Evolutionary conservation across 805 yeast genomes (phyloP).

Genomic region (Martiniozyma abietophila): DNA sequence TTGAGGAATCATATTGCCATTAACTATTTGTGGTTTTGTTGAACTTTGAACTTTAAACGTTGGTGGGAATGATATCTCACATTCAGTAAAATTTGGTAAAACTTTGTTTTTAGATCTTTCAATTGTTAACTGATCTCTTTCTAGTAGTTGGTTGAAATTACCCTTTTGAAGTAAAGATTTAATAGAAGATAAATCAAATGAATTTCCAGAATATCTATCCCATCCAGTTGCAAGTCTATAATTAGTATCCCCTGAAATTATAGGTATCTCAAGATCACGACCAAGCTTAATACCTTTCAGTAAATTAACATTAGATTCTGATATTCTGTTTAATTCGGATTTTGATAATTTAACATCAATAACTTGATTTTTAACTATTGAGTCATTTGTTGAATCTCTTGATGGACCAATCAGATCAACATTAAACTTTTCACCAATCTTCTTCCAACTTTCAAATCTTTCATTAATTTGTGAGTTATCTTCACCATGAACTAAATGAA

Average conservation of each 20-base stretch:
- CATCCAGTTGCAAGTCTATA: conserved; percentile 30
- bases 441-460: conserved; percentile 12
- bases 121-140: conserved; percentile 36
- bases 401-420: conserved; percentile 11
- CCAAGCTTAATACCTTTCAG: no score
- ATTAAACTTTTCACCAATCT: conserved; percentile 11
- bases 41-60: conserved; percentile 34
- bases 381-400: conserved; percentile 6
- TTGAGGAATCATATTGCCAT: conserved; percentile 3
- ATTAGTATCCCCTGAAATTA: conserved; percentile 46
- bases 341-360: no score
- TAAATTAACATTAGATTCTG: no score
- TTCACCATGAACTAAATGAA: conserved; percentile 47
- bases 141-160: conserved; percentile 28
- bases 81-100: conserved; percentile 39
- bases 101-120: conserved; percentile 25
- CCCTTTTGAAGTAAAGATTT: conserved; percentile 9
- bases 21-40: background rate
- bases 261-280: conserved; percentile 6
- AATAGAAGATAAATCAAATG: conserved; percentile 6
- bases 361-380: conserved; percentile 2
- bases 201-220: conserved; percentile 11
- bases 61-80: conserved; percentile 39
- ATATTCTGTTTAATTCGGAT: no score
- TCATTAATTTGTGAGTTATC: conserved; percentile 12